These are phyloP conservation scores for Rhododendron ferrugineum DNA, from an alignment of 148 eudicot genomes.

Conservation along the genomic window DNA sequence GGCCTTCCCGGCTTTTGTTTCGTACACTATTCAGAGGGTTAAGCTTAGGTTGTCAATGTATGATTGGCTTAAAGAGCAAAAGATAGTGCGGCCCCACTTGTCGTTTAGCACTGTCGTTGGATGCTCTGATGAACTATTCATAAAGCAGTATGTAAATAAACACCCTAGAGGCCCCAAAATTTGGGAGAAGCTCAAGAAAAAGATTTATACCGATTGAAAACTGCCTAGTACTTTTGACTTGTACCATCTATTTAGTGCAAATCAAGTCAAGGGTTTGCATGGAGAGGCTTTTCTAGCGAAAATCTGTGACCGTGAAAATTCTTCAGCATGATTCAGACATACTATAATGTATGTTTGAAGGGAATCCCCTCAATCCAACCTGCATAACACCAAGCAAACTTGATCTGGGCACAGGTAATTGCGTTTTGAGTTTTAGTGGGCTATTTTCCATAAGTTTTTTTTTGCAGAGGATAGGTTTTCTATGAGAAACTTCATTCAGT, in stretches of 20 bases:
- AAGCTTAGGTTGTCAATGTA: constrained; percentile 63
- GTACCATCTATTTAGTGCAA: not conserved
- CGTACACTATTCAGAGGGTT: constrained; percentile 43
- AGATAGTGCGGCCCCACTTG: constrained; percentile 23
- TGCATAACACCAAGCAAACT: not conserved
- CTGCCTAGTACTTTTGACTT: not conserved
- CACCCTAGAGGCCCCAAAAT: constrained; percentile 54
- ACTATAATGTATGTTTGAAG: not conserved
- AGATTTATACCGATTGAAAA: constrained; percentile 18
- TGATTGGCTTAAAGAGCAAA: constrained; percentile 56
- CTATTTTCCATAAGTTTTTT: not conserved
- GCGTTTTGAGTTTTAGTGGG: not conserved
- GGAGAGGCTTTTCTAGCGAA: not conserved
- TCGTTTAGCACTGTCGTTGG: constrained; percentile 50
- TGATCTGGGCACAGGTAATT: constrained; percentile 2
- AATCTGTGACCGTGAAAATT: not conserved
- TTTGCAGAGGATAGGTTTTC: not conserved
- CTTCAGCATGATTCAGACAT: not conserved
- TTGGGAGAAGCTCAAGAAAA: constrained; percentile 52
- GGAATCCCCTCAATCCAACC: not conserved
- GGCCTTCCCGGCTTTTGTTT: constrained; percentile 42
- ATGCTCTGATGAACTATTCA: constrained; percentile 41
- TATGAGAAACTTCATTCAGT: not conserved
- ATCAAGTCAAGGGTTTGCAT: not conserved
- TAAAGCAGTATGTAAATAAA: constrained; percentile 35